A percentile compares a stretch with the other conserved stretches of the same genome.
Evolutionary conservation across 2,329 filamentous ascomycete species (phyloP).

Genomic region (Cladophialophora exuberans): DNA sequence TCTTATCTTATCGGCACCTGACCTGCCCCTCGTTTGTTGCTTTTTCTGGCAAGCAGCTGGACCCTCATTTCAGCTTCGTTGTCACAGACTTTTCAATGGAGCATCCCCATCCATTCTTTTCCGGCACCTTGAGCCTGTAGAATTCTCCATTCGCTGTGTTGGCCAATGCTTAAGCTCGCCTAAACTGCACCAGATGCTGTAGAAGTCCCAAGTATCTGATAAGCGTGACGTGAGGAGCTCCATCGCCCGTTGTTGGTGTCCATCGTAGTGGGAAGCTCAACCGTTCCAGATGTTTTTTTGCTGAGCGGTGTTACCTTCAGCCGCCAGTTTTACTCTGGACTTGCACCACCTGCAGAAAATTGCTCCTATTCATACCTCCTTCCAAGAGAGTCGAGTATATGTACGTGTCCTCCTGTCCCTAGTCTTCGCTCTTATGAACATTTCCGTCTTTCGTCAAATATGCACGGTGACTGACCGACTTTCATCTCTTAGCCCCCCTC

Average conservation of each 20-base stretch:
- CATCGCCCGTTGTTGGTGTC: constrained; percentile 11
- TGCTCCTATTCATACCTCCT: neutral
- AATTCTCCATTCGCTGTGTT: constrained; percentile 15
- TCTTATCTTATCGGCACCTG: constrained; percentile 8
- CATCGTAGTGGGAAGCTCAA: constrained; percentile 13
- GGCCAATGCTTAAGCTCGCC: constrained; percentile 1
- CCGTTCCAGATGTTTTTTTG: constrained; percentile 21
- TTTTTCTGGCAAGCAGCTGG: constrained; percentile 3
- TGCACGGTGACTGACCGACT: constrained; percentile 11
- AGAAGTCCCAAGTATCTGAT: neutral
- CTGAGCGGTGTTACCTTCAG: constrained; percentile 17
- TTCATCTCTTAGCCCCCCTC: constrained; percentile 9
- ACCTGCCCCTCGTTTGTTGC: too few species aligned
- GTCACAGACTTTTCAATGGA: constrained; percentile 6
- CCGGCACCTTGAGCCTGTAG: neutral
- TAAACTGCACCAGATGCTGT: constrained; percentile 2
- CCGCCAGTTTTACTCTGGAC: constrained; percentile 5
- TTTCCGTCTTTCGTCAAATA: constrained; percentile 1
- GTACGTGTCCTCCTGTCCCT: neutral
- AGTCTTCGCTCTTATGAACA: neutral
- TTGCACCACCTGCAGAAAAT: neutral
- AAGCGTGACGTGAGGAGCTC: constrained; percentile 32
- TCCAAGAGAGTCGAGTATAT: constrained; percentile 2
- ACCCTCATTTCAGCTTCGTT: constrained; percentile 13
- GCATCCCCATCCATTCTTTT: constrained; percentile 6